Conservation (phyloP, 202 grass and related monocot species). For the Schoenoplectus tabernaemontani region DNA sequence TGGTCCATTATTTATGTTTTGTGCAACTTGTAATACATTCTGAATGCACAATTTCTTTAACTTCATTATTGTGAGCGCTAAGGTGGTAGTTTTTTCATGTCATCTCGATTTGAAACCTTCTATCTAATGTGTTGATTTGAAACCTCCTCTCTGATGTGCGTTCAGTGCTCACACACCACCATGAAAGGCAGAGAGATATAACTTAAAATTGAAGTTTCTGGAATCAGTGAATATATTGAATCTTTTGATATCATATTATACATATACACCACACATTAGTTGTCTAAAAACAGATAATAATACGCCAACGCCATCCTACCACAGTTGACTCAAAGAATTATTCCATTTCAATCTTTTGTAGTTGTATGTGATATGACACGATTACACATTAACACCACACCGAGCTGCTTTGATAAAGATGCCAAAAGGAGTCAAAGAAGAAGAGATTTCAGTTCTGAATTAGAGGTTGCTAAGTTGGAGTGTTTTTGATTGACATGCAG, state of each 20-base stretch:
- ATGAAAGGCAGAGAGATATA: background rate
- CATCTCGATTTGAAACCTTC: constrained; percentile 1
- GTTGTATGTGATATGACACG: background rate
- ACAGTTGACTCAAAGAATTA: background rate
- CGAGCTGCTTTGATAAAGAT: background rate
- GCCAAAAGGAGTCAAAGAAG: background rate
- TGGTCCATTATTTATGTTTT: background rate
- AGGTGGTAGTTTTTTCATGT: background rate
- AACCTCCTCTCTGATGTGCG: background rate
- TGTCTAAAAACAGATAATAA: background rate
- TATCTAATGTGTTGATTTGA: background rate
- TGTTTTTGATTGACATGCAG: background rate
- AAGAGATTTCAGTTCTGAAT: background rate
- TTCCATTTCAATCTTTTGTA: background rate
- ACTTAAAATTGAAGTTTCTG: background rate
- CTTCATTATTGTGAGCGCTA: background rate
- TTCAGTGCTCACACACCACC: background rate
- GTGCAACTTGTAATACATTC: background rate
- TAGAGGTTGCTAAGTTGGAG: background rate
- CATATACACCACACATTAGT: background rate
- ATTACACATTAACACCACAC: background rate
- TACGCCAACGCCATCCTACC: background rate
- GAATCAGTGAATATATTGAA: background rate
- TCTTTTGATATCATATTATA: background rate
- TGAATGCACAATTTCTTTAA: background rate